Percentiles rank a stretch among this genome's conserved stretches.
Evolutionary conservation across 192 early-diverging fungal species (phyloP).

Genomic region (Rhizoclosmatium globosum): DNA sequence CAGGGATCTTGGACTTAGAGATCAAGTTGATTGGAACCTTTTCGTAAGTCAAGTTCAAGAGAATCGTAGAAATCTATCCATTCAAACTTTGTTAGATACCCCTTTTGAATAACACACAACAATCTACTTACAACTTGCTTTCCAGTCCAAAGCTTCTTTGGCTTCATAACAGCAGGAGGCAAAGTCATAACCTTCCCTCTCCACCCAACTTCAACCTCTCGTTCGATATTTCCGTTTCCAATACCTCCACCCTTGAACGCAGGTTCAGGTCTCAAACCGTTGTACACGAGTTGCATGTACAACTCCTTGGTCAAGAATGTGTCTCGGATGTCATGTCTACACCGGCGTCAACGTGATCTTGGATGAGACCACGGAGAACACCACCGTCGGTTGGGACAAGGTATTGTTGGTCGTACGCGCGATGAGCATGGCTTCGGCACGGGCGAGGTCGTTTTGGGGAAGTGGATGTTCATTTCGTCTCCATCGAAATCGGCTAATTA

Average conservation of each 20-base stretch:
- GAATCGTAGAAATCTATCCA: conserved; percentile 79
- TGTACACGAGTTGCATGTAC: conserved; percentile 95
- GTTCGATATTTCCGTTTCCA: conserved; percentile 67
- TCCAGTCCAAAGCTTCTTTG: conserved; percentile 91
- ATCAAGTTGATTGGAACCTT: conserved; percentile 83
- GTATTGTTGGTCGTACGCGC: conserved; percentile 95
- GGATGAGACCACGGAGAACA: conserved; percentile 97
- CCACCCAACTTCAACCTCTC: conserved; percentile 59
- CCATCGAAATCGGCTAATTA: conserved; percentile 99
- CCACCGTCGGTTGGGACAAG: conserved; percentile 95
- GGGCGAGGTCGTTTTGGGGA: conserved; percentile 98
- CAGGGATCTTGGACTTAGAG: conserved; percentile 87
- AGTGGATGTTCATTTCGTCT: conserved; percentile 99
- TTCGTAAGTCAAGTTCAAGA: conserved; percentile 88
- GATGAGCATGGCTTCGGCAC: conserved; percentile 95
- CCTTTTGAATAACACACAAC: conserved; percentile 9
- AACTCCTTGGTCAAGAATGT: conserved; percentile 86
- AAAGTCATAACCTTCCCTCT: conserved; percentile 84
- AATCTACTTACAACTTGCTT: conserved; percentile 80
- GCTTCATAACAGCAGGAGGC: conserved; percentile 89
- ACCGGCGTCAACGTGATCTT: conserved; percentile 98
- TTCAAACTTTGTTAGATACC: too few relatives aligned
- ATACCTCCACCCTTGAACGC: conserved; percentile 62
- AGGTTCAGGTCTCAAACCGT: conserved; percentile 83
- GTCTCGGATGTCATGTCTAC: conserved; percentile 92